Evolutionary conservation across 192 early-diverging fungal species (phyloP).

Genomic region (Phycomyces blakesleeanus): DNA sequence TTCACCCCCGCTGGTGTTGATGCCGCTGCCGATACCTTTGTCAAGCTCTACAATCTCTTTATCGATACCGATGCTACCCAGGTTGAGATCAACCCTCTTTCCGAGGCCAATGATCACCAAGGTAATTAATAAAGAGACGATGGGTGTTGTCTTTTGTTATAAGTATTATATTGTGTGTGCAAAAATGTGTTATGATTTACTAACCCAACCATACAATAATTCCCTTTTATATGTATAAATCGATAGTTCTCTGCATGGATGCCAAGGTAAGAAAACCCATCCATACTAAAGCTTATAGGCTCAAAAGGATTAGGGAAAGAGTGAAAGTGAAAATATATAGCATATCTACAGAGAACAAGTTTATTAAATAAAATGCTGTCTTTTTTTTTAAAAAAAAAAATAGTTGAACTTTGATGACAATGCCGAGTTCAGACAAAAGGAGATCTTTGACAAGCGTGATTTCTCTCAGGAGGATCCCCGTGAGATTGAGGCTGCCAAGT

Average conservation of each 20-base stretch:
- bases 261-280: constrained; percentile 78
- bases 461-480: constrained; percentile 94
- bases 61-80: constrained; percentile 95
- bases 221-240: no score
- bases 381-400: background rate
- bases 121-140: constrained; percentile 36
- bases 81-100: constrained; percentile 99
- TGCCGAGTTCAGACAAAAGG: constrained; percentile 95
- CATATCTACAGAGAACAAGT: no score
- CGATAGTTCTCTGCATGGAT: constrained; percentile 84
- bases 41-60: constrained; percentile 94
- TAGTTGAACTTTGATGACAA: constrained; percentile 97
- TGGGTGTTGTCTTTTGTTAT: no score
- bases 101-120: constrained; percentile 84
- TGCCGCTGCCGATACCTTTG: constrained; percentile 87
- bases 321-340: no score
- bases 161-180: no score
- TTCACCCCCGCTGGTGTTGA: constrained; percentile 78
- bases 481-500: constrained; percentile 95
- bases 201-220: no score
- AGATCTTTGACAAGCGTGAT: constrained; percentile 86
- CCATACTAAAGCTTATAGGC: no score
- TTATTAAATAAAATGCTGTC: no score
- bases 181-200: no score
- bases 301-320: no score